phyloP scores from a whole-genome alignment of 371 early-diverging fungal genomes.

The Mucor indicus region DNA sequence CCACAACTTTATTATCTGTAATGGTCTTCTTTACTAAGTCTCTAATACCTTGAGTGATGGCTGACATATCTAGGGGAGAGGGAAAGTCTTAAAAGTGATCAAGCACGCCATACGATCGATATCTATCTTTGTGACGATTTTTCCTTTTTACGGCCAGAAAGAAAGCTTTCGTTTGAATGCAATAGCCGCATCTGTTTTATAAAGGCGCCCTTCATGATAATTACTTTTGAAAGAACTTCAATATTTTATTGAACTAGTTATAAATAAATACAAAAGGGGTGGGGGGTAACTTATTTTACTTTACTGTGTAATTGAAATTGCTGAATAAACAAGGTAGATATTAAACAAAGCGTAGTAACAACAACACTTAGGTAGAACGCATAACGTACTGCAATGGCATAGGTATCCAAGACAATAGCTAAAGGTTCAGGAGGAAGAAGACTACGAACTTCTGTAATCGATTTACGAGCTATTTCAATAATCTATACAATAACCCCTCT shows the following conservation, averaged over 20 bases:
- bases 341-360: conserved; percentile 28
- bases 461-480: conserved; percentile 46
- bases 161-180: no score
- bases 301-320: conserved; percentile 44
- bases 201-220: no score
- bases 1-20: conserved; percentile 41
- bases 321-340: conserved; percentile 47
- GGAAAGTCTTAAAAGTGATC: no score
- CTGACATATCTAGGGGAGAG: no score
- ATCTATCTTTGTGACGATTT: no score
- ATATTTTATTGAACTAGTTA: no score
- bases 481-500: conserved; percentile 12
- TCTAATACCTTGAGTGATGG: conserved; percentile 22
- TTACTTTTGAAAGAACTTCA: no score
- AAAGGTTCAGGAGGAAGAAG: conserved; percentile 36
- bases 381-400: conserved; percentile 33
- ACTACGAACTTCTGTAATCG: conserved; percentile 36
- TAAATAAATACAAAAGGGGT: no score
- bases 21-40: conserved; percentile 41
- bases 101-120: no score
- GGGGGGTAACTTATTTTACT: conserved; percentile 23
- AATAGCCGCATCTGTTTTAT: no score
- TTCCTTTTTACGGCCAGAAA: no score
- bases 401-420: conserved; percentile 39
- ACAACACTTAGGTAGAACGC: conserved; percentile 30